Evolutionary conservation across 2,329 filamentous ascomycete genomes (phyloP).

Genomic region (Gaeumannomyces sp.): DNA sequence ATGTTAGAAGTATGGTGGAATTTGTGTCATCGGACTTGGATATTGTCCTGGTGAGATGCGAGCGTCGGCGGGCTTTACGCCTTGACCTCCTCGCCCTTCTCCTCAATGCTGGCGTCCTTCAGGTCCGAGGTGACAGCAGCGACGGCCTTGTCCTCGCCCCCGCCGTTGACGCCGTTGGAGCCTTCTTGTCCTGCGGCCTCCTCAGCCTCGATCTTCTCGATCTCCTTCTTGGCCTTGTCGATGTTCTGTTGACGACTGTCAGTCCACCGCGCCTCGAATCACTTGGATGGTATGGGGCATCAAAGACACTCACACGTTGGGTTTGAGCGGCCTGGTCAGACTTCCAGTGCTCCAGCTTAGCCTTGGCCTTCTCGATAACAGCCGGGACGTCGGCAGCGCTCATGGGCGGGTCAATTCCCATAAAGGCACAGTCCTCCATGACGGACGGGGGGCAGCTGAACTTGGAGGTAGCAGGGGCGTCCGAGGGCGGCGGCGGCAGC

Average conservation of each 20-base stretch:
- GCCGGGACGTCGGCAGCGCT: constrained; percentile 73
- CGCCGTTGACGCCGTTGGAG: constrained; percentile 39
- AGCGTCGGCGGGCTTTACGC: constrained; percentile 11
- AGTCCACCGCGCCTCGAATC: neutral
- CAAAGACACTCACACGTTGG: constrained; percentile 62
- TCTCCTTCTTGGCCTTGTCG: constrained; percentile 92
- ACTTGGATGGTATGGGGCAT: neutral
- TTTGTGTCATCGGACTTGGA: no score
- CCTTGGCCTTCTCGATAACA: constrained; percentile 82
- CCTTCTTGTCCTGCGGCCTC: constrained; percentile 37
- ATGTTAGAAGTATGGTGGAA: no score
- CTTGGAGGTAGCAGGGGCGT: constrained; percentile 40
- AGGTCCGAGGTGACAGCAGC: constrained; percentile 47
- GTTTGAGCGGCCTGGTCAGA: constrained; percentile 84
- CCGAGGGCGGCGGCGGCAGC: constrained; percentile 40
- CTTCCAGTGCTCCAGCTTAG: constrained; percentile 89
- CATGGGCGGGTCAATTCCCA: constrained; percentile 84
- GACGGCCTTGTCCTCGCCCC: constrained; percentile 40
- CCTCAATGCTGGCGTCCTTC: constrained; percentile 45
- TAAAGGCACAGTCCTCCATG: constrained; percentile 80
- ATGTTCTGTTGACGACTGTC: constrained; percentile 62
- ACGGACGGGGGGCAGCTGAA: constrained; percentile 88
- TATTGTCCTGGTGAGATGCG: no score
- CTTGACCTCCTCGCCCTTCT: constrained; percentile 39
- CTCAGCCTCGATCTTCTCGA: constrained; percentile 75